Base-by-base conservation (phyloP, 1,139 yeast species). In the Hansenula sp. region DNA sequence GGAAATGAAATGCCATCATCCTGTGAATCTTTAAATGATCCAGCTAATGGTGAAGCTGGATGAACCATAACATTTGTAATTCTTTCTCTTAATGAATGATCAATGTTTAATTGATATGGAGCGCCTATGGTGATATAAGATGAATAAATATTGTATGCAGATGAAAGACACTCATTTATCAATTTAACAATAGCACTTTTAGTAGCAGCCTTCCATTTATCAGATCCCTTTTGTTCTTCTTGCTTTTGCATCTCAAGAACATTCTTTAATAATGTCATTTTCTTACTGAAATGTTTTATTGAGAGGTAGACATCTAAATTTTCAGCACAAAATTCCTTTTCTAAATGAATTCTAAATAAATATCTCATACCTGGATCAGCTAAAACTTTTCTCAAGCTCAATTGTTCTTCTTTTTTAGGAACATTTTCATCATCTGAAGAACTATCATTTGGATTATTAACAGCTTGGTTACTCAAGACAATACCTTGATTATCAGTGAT, bases 361-460 rank as follows among this genome's bases (percentile, higher is more conserved):
- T 78, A 75, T 38, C 82, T 69, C 64, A 83, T 64, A 0, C 95
- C 97, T 0, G 97, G 96, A 55, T 90, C 97, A 4, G 63, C 62
- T 14, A 89, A 57, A 4, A 85, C 70, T 11, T 68, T 66, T 30
- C 66, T 62, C 29, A 87, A 61, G 1, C 66, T 48, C 22, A 60
- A 34, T 12, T 36, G 33, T 14, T 28, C 32, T 17, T 19, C 14
- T 12, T 25, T 17, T 9, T 27, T 29, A 30, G 28, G 9, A 13
- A 35, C 19, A 14, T 37, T 24, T 31, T 39, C 41, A 5, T 44
- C 44, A 16, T 45, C 46, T 24, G 37, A 20, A 17, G 35, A 22
- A 13, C 29, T 35, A 17, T 37, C 32, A 18, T 36, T 43, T 8
- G 13, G 5, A 12, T 40, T 38, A n/a, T 37, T 29, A 2, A 47